Evolutionary conservation across 164 flowering plant genomes (phyloP), one percentile per base, ranked within the genome.

Genomic region (Macadamia tetraphylla): DNA sequence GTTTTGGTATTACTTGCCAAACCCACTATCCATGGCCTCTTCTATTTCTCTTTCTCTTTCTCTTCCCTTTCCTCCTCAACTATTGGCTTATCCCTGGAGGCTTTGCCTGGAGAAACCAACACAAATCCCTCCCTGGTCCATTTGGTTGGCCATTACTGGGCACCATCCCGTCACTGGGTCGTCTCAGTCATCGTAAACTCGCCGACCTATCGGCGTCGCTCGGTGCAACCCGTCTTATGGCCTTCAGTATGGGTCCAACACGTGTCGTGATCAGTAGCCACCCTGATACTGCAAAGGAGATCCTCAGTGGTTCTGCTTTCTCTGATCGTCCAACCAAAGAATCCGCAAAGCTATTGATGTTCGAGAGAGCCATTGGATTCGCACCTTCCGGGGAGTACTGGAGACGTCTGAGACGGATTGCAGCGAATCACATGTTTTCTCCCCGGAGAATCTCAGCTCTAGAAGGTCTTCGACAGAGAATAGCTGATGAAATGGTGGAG

Each of bases 301-400:
- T 93, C 67, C 86, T 93, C 0, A 65, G 59, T 14, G 81, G 90
- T 0, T 55, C 83, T 1, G 69, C 94, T 0, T 93, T 93, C 64
- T 72, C 89, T 0, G 86, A 89, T 73, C 91, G 98, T 46, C 98
- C 98, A 0, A 58, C 86, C 0, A 90, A 87, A 67, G 80, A 81
- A 29, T 82, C 97, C 0, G 95, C 94, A 0, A 77, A 80, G 1
- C 8, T 74, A n/a, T 79, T 93, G 31, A 84, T 93, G 91, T 93
- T 93, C 51, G 88, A 91, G 60, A 88, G 91, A 0, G 97, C 98
- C 67, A 87, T 93, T 53, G 98, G 98, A 6, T 93, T 91, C 51
- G 90, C 98, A 23, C 92, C 97, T 18, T 77, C 85, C 0, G 95
- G 94, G 1, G 71, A 73, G 3, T 82, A 93, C 73, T 93, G 98